Evolutionary conservation across 352 stramenopile genomes (phyloP).

Genomic region (Phytophthora ramorum): DNA sequence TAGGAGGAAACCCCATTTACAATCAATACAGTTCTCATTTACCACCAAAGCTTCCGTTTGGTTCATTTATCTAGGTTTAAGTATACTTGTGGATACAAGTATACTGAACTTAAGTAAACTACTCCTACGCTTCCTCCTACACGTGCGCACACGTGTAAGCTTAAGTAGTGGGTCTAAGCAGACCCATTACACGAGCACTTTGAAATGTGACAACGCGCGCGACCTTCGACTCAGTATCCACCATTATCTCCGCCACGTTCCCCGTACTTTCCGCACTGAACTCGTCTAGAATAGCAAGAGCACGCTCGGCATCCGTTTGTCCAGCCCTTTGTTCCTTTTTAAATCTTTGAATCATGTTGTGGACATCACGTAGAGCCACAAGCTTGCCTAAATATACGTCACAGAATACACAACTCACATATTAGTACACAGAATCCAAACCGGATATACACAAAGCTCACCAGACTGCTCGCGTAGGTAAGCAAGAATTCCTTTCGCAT

Average conservation of each 20-base stretch:
- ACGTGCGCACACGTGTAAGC: no score
- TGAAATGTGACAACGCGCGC: background rate
- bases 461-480: slow-evolving; percentile 1
- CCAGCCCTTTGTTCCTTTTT: background rate
- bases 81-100: no score
- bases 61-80: no score
- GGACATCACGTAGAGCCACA: background rate
- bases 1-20: no score
- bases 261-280: background rate
- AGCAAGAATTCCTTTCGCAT: background rate
- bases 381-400: background rate
- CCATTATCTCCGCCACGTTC: slow-evolving; percentile 1
- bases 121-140: no score
- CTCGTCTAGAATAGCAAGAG: background rate
- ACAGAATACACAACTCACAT: background rate
- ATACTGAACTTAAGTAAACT: no score
- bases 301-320: background rate
- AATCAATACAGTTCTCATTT: no score
- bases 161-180: no score
- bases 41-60: no score
- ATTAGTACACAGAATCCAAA: background rate
- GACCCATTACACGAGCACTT: no score
- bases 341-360: slow-evolving; percentile 1
- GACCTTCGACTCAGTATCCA: background rate
- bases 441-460: slow-evolving; percentile 1